phyloP scores from a whole-genome alignment of 1,284 basidiomycete species.

The Ustilago loliicola region DNA sequence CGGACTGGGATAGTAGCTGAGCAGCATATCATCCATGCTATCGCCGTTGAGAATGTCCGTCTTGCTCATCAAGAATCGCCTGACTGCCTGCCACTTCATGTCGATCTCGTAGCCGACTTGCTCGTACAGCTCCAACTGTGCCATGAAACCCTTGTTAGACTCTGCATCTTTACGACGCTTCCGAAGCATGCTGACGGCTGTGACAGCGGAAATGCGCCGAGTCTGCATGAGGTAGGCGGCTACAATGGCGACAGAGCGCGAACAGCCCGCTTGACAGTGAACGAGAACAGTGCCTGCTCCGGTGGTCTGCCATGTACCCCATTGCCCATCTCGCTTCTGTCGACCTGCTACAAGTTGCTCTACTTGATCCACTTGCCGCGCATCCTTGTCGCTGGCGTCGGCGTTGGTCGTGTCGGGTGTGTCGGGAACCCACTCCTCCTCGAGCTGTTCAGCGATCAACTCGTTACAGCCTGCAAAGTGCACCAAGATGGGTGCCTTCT shows the following conservation, averaged over 20 bases:
- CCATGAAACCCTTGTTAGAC: slow-evolving; percentile 70
- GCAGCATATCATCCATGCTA: slow-evolving; percentile 65
- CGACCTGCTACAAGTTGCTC: slow-evolving; percentile 38
- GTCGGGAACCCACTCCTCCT: slow-evolving; percentile 48
- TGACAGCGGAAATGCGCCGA: slow-evolving; percentile 56
- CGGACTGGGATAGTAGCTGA: slow-evolving; percentile 70
- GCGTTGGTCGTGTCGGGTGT: background rate
- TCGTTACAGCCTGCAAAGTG: slow-evolving; percentile 67
- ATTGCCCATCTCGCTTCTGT: slow-evolving; percentile 40
- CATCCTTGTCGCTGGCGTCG: background rate
- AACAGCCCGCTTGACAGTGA: slow-evolving; percentile 71
- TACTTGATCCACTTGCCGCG: slow-evolving; percentile 7
- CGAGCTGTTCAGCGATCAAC: slow-evolving; percentile 63
- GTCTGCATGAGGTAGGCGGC: slow-evolving; percentile 71
- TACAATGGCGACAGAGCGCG: slow-evolving; percentile 68
- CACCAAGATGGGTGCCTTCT: slow-evolving; percentile 68
- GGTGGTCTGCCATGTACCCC: slow-evolving; percentile 56
- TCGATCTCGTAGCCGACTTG: slow-evolving; percentile 68
- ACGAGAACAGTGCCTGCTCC: slow-evolving; percentile 68
- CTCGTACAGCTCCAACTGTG: slow-evolving; percentile 71
- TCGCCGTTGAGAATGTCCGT: slow-evolving; percentile 61
- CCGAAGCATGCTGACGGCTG: slow-evolving; percentile 67
- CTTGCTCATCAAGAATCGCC: slow-evolving; percentile 71
- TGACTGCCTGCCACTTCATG: slow-evolving; percentile 69
- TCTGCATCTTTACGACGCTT: slow-evolving; percentile 61